Percentiles rank a stretch among this genome's conserved stretches.
These are phyloP conservation scores for Colletotrichum chrysophilum DNA, from an alignment of 2,329 filamentous ascomycete genomes.

Conservation along the genomic window DNA sequence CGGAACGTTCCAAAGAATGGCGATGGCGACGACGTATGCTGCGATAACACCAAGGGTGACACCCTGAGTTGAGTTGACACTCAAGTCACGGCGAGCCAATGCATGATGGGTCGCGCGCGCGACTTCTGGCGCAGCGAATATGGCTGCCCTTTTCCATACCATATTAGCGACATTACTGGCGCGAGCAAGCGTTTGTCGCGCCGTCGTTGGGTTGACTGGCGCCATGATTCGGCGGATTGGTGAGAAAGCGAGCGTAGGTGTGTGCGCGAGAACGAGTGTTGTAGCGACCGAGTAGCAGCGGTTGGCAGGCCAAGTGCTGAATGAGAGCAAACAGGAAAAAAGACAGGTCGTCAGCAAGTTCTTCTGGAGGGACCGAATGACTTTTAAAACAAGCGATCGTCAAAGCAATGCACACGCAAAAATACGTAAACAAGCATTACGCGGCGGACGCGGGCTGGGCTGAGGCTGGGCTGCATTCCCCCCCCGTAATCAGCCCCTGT, in stretches of 20 bases:
- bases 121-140: background rate
- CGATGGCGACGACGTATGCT: conserved; percentile 73
- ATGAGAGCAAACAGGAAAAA: background rate
- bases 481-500: conserved; percentile 1
- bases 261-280: background rate
- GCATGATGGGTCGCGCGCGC: conserved; percentile 12
- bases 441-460: conserved; percentile 18
- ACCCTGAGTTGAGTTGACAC: conserved; percentile 70
- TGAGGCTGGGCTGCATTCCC: conserved; percentile 20
- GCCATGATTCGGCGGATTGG: background rate
- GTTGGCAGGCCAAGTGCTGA: background rate
- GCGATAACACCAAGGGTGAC: conserved; percentile 75
- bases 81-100: conserved; percentile 57
- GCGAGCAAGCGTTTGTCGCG: conserved; percentile 9
- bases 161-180: background rate
- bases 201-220: conserved; percentile 10
- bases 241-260: background rate
- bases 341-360: background rate
- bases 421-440: conserved; percentile 13
- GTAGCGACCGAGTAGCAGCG: background rate
- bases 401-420: background rate
- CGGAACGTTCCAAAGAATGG: conserved; percentile 79
- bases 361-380: background rate
- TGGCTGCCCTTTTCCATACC: conserved; percentile 3
- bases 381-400: background rate